Evolutionary conservation across 2,329 filamentous ascomycete genomes (phyloP).

Genomic region (Penicillium sp.): DNA sequence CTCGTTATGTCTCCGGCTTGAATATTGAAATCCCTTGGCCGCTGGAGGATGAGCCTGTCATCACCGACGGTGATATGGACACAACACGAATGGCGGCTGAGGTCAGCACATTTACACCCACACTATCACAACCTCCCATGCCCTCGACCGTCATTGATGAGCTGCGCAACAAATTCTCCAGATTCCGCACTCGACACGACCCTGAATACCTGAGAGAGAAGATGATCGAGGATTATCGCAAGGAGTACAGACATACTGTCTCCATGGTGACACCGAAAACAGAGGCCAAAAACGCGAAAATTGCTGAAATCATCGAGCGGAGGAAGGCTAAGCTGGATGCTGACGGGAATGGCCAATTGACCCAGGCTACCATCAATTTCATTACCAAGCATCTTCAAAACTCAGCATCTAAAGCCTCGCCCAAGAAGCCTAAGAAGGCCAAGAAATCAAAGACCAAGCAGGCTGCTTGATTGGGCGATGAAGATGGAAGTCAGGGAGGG

Average conservation of each 20-base stretch:
- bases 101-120: slow-evolving; percentile 72
- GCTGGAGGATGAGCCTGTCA: slow-evolving; percentile 50
- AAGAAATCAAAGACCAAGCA: slow-evolving; percentile 14
- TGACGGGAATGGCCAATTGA: slow-evolving; percentile 39
- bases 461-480: slow-evolving; percentile 9
- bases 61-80: slow-evolving; percentile 62
- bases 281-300: slow-evolving; percentile 40
- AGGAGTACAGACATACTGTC: slow-evolving; percentile 46
- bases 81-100: slow-evolving; percentile 76
- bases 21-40: slow-evolving; percentile 78
- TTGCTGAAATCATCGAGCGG: slow-evolving; percentile 38
- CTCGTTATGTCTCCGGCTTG: slow-evolving; percentile 64
- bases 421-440: slow-evolving; percentile 2
- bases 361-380: slow-evolving; percentile 34
- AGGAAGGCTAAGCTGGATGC: slow-evolving; percentile 37
- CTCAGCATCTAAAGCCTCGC: slow-evolving; percentile 10
- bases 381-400: slow-evolving; percentile 38
- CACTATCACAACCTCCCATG: slow-evolving; percentile 73
- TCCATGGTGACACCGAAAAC: slow-evolving; percentile 50
- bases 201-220: slow-evolving; percentile 67
- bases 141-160: slow-evolving; percentile 78
- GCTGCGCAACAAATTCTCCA: slow-evolving; percentile 77
- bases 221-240: slow-evolving; percentile 57
- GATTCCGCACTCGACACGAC: slow-evolving; percentile 78
- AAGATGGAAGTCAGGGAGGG: neutral